These are phyloP conservation scores for Gossypium lobatum DNA, from an alignment of 441 rosid genomes.

Conservation along the genomic window DNA sequence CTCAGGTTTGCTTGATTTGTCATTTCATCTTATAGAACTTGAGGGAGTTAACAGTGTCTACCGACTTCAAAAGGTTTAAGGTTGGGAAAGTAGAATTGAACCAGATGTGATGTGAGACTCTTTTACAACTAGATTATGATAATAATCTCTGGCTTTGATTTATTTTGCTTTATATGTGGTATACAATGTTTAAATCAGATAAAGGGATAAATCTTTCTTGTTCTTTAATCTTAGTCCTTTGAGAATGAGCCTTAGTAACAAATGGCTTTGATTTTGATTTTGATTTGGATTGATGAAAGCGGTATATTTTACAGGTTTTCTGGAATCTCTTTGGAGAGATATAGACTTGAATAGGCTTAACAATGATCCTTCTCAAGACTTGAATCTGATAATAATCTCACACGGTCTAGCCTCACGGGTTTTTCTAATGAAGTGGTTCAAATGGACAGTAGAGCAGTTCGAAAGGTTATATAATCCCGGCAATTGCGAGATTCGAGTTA, in stretches of 20 bases:
- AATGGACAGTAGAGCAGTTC: conserved; percentile 89
- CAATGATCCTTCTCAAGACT: conserved; percentile 51
- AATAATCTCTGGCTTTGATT: not conserved
- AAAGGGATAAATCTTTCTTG: not conserved
- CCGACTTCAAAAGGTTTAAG: not conserved
- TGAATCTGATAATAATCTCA: conserved; percentile 75
- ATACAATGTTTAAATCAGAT: not conserved
- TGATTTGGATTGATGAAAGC: not conserved
- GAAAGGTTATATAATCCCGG: conserved; percentile 66
- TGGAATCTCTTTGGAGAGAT: conserved; percentile 96
- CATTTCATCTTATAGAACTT: conserved; percentile 2
- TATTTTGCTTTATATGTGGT: not conserved
- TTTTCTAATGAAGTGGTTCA: conserved; percentile 97
- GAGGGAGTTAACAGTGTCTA: not conserved
- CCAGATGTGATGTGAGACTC: not conserved
- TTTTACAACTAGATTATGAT: not conserved
- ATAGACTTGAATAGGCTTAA: conserved; percentile 77
- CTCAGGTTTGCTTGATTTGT: not conserved
- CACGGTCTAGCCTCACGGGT: conserved; percentile 85
- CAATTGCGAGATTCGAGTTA: conserved; percentile 74
- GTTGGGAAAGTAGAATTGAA: not conserved
- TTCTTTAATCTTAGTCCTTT: not conserved
- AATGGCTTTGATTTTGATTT: not conserved
- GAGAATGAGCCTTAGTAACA: not conserved
- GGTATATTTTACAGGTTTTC: conserved; percentile 51